These are phyloP conservation scores for Neckera pumila DNA, from an alignment of 225 moss, liverwort and hornwort species.

Conservation along the genomic window DNA sequence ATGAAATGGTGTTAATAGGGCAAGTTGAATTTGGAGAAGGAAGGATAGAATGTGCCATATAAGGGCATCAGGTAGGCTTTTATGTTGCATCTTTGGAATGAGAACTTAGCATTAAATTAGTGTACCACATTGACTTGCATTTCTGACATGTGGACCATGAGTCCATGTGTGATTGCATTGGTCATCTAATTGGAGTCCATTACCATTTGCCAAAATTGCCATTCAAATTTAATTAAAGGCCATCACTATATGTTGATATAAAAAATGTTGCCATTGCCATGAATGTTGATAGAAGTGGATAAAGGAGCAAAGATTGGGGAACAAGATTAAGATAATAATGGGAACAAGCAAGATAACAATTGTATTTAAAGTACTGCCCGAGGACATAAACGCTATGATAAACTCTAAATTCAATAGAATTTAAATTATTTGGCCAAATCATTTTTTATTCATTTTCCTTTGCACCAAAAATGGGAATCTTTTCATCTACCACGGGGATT, in stretches of 20 bases:
- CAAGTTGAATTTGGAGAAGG: rapidly evolving
- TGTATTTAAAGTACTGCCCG: rapidly evolving
- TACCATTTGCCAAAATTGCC: background rate
- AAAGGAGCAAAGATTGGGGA: too few species aligned
- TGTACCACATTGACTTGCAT: background rate
- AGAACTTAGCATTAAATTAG: background rate
- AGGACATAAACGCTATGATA: background rate
- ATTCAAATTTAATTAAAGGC: background rate
- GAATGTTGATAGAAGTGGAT: background rate
- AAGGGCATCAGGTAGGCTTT: rapidly evolving
- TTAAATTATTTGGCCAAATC: background rate
- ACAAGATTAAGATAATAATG: background rate
- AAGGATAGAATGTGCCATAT: rapidly evolving
- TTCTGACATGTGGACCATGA: background rate
- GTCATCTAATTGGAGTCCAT: background rate
- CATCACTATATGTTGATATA: background rate
- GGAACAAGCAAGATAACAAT: rapidly evolving
- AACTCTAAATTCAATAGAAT: background rate
- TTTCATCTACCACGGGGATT: rapidly evolving
- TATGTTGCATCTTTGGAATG: background rate
- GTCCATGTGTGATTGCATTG: background rate
- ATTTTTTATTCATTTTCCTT: background rate
- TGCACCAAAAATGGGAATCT: background rate
- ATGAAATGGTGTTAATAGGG: background rate
- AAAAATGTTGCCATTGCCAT: background rate